phyloP scores from a whole-genome alignment of 1,284 basidiomycete species.

The Exsudoporus floridanus region DNA sequence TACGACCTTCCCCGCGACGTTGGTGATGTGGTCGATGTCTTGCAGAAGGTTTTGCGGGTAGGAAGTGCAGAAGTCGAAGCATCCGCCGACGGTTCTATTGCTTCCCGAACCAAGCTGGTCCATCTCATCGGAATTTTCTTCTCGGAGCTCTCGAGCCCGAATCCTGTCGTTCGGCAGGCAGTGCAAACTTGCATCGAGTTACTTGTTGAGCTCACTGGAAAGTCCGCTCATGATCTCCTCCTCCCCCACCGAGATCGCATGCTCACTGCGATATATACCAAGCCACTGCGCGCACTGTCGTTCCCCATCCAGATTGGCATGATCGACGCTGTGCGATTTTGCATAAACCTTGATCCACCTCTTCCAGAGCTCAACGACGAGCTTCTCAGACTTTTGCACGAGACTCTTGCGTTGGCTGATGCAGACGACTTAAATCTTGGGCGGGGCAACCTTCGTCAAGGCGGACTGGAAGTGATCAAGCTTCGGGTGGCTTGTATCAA shows the following conservation, averaged over 20 bases:
- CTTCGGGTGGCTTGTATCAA: slow-evolving; percentile 96
- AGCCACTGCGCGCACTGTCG: slow-evolving; percentile 94
- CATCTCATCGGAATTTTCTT: slow-evolving; percentile 85
- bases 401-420: slow-evolving; percentile 93
- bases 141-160: slow-evolving; percentile 86
- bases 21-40: slow-evolving; percentile 75
- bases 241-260: slow-evolving; percentile 86
- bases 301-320: slow-evolving; percentile 98
- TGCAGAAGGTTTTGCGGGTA: slow-evolving; percentile 75
- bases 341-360: slow-evolving; percentile 80
- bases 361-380: slow-evolving; percentile 91
- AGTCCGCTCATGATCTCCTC: slow-evolving; percentile 77
- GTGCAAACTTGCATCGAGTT: slow-evolving; percentile 83
- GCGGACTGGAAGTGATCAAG: slow-evolving; percentile 81
- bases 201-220: slow-evolving; percentile 74
- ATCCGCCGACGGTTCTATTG: slow-evolving; percentile 40
- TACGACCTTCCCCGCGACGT: slow-evolving; percentile 85
- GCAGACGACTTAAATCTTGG: slow-evolving; percentile 88
- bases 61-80: slow-evolving; percentile 58
- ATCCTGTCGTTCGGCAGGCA: slow-evolving; percentile 82
- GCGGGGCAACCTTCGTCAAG: slow-evolving; percentile 76
- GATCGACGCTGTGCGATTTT: slow-evolving; percentile 96
- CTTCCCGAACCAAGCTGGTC: slow-evolving; percentile 53
- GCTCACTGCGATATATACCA: slow-evolving; percentile 89
- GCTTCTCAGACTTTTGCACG: slow-evolving; percentile 88